A percentile compares a stretch with the other conserved stretches of the same genome.
phyloP scores from a whole-genome alignment of 1,284 basidiomycete genomes.

The Meripilus lineatus region DNA sequence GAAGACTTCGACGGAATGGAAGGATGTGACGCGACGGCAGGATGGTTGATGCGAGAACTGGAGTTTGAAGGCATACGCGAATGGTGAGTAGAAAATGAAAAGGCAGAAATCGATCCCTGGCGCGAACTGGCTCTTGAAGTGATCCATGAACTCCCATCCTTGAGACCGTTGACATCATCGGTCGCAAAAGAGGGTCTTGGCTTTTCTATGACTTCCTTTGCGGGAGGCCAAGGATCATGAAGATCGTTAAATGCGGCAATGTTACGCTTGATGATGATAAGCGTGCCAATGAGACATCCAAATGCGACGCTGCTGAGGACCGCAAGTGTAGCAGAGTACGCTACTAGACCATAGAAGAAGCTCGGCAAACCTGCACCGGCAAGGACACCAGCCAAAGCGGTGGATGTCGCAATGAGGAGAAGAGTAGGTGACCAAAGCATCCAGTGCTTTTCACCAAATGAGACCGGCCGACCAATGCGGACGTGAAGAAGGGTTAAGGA shows the following conservation, averaged over 20 bases:
- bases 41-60: conserved; percentile 30
- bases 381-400: conserved; percentile 51
- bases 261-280: conserved; percentile 60
- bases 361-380: conserved; percentile 46
- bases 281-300: conserved; percentile 50
- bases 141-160: conserved; percentile 71
- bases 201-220: conserved; percentile 42
- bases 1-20: conserved; percentile 54
- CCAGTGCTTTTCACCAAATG: conserved; percentile 63
- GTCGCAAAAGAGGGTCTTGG: conserved; percentile 57
- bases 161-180: conserved; percentile 63
- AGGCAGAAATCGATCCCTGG: conserved; percentile 54
- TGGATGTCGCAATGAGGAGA: conserved; percentile 49
- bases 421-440: conserved; percentile 62
- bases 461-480: conserved; percentile 59
- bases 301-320: conserved; percentile 48
- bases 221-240: conserved; percentile 52
- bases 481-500: conserved; percentile 62
- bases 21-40: conserved; percentile 36
- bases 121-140: conserved; percentile 58
- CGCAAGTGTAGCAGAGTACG: conserved; percentile 50
- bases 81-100: conserved; percentile 67
- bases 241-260: conserved; percentile 46
- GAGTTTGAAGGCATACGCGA: conserved; percentile 28
- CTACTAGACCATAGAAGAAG: conserved; percentile 56